Evolutionary conservation across 768 basidiomycete genomes (phyloP).

Genomic region (Mycena haematopus): DNA sequence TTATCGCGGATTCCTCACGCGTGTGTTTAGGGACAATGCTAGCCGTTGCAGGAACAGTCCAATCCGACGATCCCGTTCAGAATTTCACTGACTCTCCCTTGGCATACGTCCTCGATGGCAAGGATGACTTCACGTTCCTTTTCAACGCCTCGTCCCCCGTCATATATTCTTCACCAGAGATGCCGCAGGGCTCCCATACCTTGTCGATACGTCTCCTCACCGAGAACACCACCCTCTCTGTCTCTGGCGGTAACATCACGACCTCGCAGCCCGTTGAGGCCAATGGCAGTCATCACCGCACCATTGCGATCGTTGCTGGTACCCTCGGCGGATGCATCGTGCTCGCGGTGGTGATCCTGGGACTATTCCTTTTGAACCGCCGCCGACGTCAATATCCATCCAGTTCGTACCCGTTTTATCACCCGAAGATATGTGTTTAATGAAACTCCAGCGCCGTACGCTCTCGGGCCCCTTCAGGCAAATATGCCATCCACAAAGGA

Average conservation of each 20-base stretch:
- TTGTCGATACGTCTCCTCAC: constrained; percentile 27
- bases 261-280: background rate
- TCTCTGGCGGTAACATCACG: constrained; percentile 28
- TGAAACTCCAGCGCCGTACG: constrained; percentile 26
- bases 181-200: constrained; percentile 27
- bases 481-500: constrained; percentile 37
- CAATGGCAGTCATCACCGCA: constrained; percentile 12
- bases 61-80: background rate
- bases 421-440: background rate
- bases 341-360: constrained; percentile 17
- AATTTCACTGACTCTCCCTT: constrained; percentile 4
- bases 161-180: constrained; percentile 30
- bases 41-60: constrained; percentile 21
- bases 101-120: constrained; percentile 29
- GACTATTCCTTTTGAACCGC: constrained; percentile 24
- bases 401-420: constrained; percentile 9
- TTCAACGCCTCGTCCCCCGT: constrained; percentile 20
- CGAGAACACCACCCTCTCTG: constrained; percentile 26
- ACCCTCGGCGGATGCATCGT: constrained; percentile 22
- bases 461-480: constrained; percentile 36
- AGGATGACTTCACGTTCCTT: constrained; percentile 22
- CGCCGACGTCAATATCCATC: constrained; percentile 19
- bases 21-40: constrained; percentile 25
- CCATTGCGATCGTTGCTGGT: constrained; percentile 23
- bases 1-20: background rate